Evolutionary conservation across 139 green algal genomes (phyloP).

Genomic region (Gonium pectorale): DNA sequence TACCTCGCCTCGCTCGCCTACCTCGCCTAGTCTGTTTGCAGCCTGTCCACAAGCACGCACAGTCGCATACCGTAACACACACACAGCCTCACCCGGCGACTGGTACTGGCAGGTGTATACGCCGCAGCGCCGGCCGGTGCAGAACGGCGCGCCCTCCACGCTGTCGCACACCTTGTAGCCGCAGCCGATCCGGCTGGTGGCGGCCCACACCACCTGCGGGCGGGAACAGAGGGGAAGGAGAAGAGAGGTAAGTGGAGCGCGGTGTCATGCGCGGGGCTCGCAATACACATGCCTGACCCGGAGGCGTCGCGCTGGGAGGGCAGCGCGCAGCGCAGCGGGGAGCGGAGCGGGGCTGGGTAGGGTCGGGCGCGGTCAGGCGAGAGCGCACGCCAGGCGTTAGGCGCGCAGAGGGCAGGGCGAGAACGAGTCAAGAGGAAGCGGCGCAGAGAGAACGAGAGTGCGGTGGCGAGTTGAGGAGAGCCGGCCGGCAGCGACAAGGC

Average conservation of each 20-base stretch:
- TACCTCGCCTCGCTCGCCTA: not conserved
- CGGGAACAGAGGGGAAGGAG: too few species aligned
- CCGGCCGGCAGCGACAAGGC: too few species aligned
- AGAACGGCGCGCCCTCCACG: not conserved
- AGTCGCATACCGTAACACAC: not conserved
- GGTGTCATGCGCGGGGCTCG: not conserved
- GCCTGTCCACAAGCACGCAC: not conserved
- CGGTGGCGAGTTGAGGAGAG: too few species aligned
- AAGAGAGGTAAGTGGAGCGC: not conserved
- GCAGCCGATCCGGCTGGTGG: not conserved
- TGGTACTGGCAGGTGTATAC: conserved; percentile 8
- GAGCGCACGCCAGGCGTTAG: too few species aligned
- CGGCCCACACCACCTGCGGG: not conserved
- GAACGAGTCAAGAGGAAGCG: not conserved
- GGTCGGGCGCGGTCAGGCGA: not conserved
- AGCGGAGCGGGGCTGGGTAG: not conserved
- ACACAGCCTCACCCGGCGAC: not conserved
- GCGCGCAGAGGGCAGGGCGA: not conserved
- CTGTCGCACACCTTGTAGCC: not conserved
- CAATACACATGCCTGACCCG: not conserved
- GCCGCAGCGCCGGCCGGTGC: not conserved
- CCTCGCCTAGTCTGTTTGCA: not conserved
- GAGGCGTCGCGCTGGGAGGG: not conserved
- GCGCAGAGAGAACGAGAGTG: not conserved
- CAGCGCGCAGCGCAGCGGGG: not conserved